Evolutionary conservation across 805 yeast genomes (phyloP).

Genomic region (Lipomyces spencermartinsiae): DNA sequence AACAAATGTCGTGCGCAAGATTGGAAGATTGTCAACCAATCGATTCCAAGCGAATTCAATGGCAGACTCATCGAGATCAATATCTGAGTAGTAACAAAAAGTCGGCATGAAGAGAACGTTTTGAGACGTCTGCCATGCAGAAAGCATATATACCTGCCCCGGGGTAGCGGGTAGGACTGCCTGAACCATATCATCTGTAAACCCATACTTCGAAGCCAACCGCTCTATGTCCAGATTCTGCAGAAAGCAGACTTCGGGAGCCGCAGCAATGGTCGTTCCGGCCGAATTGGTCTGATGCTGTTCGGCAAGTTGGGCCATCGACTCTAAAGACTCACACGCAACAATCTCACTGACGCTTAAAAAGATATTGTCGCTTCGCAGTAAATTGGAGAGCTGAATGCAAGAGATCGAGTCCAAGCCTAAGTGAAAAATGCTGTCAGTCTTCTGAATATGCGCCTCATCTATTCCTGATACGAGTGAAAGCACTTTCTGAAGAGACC

Average conservation of each 20-base stretch:
- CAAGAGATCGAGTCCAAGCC: slow-evolving; percentile 42
- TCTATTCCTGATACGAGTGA: slow-evolving; percentile 17
- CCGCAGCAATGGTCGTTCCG: background rate
- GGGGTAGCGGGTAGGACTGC: slow-evolving; percentile 37
- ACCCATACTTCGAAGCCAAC: background rate
- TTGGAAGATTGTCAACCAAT: slow-evolving; percentile 18
- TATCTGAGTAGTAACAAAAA: slow-evolving; percentile 19
- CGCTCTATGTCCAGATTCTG: background rate
- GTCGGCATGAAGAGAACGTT: slow-evolving; percentile 23
- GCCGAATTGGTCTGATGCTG: background rate
- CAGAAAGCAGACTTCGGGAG: background rate
- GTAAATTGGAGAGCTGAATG: slow-evolving; percentile 30
- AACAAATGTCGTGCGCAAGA: slow-evolving; percentile 37
- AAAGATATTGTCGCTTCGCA: slow-evolving; percentile 21
- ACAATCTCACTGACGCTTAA: slow-evolving; percentile 36
- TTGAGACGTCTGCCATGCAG: slow-evolving; percentile 34
- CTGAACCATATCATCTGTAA: background rate
- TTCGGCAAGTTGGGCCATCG: slow-evolving; percentile 15
- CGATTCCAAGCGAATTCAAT: slow-evolving; percentile 32
- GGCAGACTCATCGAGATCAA: slow-evolving; percentile 11
- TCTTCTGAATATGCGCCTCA: slow-evolving; percentile 10
- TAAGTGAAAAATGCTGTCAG: slow-evolving; percentile 29
- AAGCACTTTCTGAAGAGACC: slow-evolving; percentile 14
- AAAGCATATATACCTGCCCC: slow-evolving; percentile 39
- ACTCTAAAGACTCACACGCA: slow-evolving; percentile 18